These are phyloP conservation scores for Penicillium glabrum DNA, from an alignment of 2,329 filamentous ascomycete species.

Conservation along the genomic window DNA sequence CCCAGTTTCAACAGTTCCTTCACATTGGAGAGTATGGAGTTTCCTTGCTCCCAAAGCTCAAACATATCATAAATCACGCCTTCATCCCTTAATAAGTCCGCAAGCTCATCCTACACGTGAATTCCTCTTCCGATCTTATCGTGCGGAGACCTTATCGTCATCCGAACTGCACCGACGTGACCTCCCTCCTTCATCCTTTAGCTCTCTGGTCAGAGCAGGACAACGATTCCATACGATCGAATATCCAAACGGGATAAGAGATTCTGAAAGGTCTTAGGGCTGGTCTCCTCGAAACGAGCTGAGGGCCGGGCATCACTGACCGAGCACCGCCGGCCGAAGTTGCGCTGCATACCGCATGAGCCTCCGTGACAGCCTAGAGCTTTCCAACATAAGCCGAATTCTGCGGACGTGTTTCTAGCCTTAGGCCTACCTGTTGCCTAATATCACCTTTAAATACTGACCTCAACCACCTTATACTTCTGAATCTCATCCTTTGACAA, in stretches of 20 bases:
- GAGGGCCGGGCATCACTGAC: constrained; percentile 10
- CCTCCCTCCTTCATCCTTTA: neutral
- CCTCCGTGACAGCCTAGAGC: neutral
- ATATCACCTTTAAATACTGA: neutral
- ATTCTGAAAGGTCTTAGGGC: neutral
- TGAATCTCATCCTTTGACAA: constrained; percentile 6
- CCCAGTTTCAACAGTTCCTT: neutral
- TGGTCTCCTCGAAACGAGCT: neutral
- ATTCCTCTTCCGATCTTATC: constrained; percentile 13
- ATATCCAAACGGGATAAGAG: neutral
- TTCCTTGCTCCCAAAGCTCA: neutral
- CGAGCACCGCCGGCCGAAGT: neutral
- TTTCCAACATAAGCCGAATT: neutral
- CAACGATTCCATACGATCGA: neutral
- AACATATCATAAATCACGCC: neutral
- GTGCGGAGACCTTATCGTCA: constrained; percentile 22
- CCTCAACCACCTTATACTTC: neutral
- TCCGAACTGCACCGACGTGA: constrained; percentile 1
- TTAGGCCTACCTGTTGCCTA: neutral
- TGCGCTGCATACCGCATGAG: neutral
- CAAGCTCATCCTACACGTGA: neutral
- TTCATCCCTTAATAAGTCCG: neutral
- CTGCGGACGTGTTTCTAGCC: neutral
- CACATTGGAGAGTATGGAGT: neutral
- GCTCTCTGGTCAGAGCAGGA: neutral